Evolutionary conservation across 495 filamentous ascomycete genomes (phyloP), one percentile per base, ranked within the genome.

Genomic region (Aspergillus steynii): DNA sequence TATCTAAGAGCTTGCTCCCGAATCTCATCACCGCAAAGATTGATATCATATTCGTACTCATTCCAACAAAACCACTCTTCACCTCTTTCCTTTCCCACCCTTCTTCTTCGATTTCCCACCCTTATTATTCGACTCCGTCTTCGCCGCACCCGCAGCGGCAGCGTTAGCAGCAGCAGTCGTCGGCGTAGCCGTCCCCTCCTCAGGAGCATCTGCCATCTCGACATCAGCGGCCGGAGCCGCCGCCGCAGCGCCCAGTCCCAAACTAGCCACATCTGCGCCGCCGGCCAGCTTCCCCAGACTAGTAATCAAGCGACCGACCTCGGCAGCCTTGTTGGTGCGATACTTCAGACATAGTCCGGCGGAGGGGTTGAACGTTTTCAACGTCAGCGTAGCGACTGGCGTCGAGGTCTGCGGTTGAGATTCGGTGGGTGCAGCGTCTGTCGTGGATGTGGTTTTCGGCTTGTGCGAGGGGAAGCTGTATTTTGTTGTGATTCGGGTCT

Each of bases 351-450:
- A 87, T 52, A 86, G 84, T 63, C 95, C 95, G 12, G 88, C 87
- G 29, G 74, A 74, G 0, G 95, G 91, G 74, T 97, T 92, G 80
- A 85, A 99, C 15, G 93, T 96, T 78, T 96, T 98, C 31, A 98
- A 80, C 0, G 83, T 88, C 29, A 99, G 86, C 28, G 80, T 82
- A 61, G 89, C 91, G 64, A 86, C 77, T 53, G 72, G 68, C 12
- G 66, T 46, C 70, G 75, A 57, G 71, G 61, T 65, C 63, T 51
- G 51, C 15, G 60, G 46, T 51, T 75, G 26, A 56, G 72, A 28
- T 5, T 74, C 37, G 10, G 42, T 45, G 65, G 37, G 61, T 58
- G 61, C 63, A 61, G 54, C 56, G 56, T 59, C 64, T 73, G 56
- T 50, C 63, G 56, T 57, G 55, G 58, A 71, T 48, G 62, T 65